Conservation (phyloP, 805 yeast species). For the Ogataea nitratoaversa region DNA sequence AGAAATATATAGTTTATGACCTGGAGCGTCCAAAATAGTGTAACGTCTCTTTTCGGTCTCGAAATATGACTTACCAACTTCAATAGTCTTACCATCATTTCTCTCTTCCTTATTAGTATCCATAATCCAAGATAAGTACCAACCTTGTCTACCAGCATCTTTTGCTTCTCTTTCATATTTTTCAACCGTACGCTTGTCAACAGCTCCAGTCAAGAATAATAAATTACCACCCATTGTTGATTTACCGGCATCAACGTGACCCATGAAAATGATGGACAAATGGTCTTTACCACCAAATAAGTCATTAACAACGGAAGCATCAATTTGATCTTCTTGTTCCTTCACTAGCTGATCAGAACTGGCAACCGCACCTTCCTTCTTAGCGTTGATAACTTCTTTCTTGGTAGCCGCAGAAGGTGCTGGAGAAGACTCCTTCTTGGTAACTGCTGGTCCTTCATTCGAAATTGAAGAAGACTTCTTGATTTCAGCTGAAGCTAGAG, state of each 20-base stretch:
- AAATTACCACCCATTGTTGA: constrained; percentile 99
- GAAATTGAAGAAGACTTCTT: constrained; percentile 14
- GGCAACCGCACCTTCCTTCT: constrained; percentile 20
- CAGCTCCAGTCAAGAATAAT: constrained; percentile 90
- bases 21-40: constrained; percentile 98
- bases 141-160: constrained; percentile 99
- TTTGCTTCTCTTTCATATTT: constrained; percentile 98
- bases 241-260: constrained; percentile 99
- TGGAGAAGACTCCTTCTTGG: constrained; percentile 13
- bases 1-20: constrained; percentile 97
- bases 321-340: constrained; percentile 78
- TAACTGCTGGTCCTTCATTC: constrained; percentile 9
- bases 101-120: constrained; percentile 99
- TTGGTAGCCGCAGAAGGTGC: constrained; percentile 13
- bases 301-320: constrained; percentile 83
- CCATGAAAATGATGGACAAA: constrained; percentile 95
- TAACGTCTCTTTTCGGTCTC: constrained; percentile 98
- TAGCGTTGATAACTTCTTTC: constrained; percentile 3
- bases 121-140: constrained; percentile 99
- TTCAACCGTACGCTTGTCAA: constrained; percentile 97
- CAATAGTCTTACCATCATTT: constrained; percentile 98
- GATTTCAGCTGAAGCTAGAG: constrained; percentile 9
- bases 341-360: constrained; percentile 50
- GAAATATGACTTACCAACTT: constrained; percentile 95
- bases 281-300: constrained; percentile 98